These are phyloP conservation scores for Berkeleyomyces rouxiae DNA, from an alignment of 2,329 filamentous ascomycete genomes.

Conservation along the genomic window DNA sequence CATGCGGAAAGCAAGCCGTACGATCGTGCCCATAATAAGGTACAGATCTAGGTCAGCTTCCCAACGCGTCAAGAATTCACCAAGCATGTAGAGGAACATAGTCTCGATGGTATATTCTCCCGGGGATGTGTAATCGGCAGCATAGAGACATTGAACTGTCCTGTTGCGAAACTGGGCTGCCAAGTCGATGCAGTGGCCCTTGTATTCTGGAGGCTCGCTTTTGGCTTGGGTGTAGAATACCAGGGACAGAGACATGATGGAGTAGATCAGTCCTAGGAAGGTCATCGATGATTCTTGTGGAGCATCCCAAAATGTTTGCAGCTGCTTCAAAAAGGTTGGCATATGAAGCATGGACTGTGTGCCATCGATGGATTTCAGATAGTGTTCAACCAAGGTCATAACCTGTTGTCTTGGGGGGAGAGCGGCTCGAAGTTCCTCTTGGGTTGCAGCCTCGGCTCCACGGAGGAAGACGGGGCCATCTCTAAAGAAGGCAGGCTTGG, in stretches of 20 bases:
- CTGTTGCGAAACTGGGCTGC: slow-evolving; percentile 50
- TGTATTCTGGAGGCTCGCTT: slow-evolving; percentile 65
- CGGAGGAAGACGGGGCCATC: slow-evolving; percentile 66
- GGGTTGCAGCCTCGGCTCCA: slow-evolving; percentile 53
- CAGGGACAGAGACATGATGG: slow-evolving; percentile 60
- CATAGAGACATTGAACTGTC: slow-evolving; percentile 61
- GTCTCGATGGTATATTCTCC: slow-evolving; percentile 64
- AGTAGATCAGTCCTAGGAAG: slow-evolving; percentile 64
- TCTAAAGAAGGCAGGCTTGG: slow-evolving; percentile 41
- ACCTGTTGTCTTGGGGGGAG: slow-evolving; percentile 69
- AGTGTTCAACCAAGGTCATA: slow-evolving; percentile 72
- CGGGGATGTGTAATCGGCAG: slow-evolving; percentile 62
- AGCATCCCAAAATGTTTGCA: slow-evolving; percentile 50
- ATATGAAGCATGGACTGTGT: slow-evolving; percentile 62
- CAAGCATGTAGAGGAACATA: slow-evolving; percentile 57
- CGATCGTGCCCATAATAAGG: slow-evolving; percentile 38
- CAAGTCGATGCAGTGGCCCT: slow-evolving; percentile 43
- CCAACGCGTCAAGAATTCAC: slow-evolving; percentile 56
- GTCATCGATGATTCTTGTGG: slow-evolving; percentile 56
- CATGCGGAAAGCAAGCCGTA: slow-evolving; percentile 47
- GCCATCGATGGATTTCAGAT: slow-evolving; percentile 68
- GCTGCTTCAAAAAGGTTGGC: slow-evolving; percentile 66
- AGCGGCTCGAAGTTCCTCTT: slow-evolving; percentile 60
- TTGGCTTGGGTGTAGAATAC: slow-evolving; percentile 65
- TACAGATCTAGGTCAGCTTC: slow-evolving; percentile 56